Base-by-base conservation (phyloP, 2,329 filamentous ascomycete species). In the Nakataea oryzae region DNA sequence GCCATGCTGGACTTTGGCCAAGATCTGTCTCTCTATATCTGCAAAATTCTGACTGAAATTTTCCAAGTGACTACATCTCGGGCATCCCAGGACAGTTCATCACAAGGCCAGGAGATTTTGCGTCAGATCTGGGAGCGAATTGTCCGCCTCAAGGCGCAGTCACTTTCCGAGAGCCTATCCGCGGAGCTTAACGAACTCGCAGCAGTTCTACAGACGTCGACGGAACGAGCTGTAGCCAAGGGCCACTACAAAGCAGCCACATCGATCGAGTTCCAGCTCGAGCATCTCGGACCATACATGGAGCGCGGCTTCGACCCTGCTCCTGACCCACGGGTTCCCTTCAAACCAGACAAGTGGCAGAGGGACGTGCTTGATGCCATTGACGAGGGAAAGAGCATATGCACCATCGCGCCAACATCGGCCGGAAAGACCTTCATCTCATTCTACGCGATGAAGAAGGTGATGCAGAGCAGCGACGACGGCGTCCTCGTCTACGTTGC, bases 381-480 rank as follows among this genome's bases (percentile, higher is more conserved):
- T 50, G 89, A 93, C 70, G 79, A 79, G 0, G 78, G 88, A 61
- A 82, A 86, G 65, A 91, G 87, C 66, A 75, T 91, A 0, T 86
- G 93, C 63, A 87, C 91, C 0, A 85, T 93, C 11, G 89, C 89
- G 0, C 89, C 89, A 0, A 93, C 89, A 0, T 90, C 86, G 28
- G 86, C 90, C 0, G 90, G 90, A 65, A 93, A 93, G 72, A 93
- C 89, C 0, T 93, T 93, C 71, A 93, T 93, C 63, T 88, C 85
- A 0, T 93, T 93, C 72, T 92, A 93, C 67, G 89, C 89, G 1
- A 93, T 93, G 87, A 87, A 89, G 68, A 86, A 90, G 69, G 77
- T 92, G 1, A 76, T 93, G 12, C 79, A 88, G 69, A 80, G 81
- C 4, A 84, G 83, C 64, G 83, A 93, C 64, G 84, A 91, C 59